A percentile compares a stretch with the other conserved stretches of the same genome.
These are phyloP conservation scores for Mortierella sp. DNA, from an alignment of 371 early-diverging fungal genomes.

Conservation along the genomic window DNA sequence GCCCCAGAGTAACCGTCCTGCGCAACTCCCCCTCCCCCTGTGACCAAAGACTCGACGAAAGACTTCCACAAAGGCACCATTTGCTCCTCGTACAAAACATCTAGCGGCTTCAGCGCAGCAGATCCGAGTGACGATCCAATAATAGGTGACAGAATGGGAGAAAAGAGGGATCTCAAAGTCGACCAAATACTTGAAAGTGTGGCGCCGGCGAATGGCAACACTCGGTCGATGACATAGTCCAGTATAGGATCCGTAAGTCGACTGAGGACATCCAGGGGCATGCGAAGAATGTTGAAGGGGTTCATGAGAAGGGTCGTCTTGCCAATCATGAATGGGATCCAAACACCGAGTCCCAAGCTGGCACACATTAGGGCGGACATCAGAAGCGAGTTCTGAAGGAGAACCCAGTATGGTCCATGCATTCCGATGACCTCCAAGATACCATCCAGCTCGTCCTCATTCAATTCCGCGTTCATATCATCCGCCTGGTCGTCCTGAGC, in stretches of 20 bases:
- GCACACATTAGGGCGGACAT: slow-evolving; percentile 81
- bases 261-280: slow-evolving; percentile 64
- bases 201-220: slow-evolving; percentile 42
- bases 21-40: neutral
- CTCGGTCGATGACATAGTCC: slow-evolving; percentile 64
- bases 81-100: slow-evolving; percentile 11
- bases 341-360: slow-evolving; percentile 79
- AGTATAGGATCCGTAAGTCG: slow-evolving; percentile 70
- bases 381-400: slow-evolving; percentile 84
- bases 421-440: slow-evolving; percentile 92
- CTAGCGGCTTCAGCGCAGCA: slow-evolving; percentile 17
- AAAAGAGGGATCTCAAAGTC: neutral
- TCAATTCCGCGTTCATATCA: slow-evolving; percentile 64
- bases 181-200: slow-evolving; percentile 8
- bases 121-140: slow-evolving; percentile 15
- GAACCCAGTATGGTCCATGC: slow-evolving; percentile 82
- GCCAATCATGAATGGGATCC: slow-evolving; percentile 86
- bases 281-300: slow-evolving; percentile 61
- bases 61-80: slow-evolving; percentile 29
- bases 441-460: slow-evolving; percentile 82
- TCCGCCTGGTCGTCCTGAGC: slow-evolving; percentile 20
- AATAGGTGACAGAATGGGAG: slow-evolving; percentile 1
- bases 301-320: slow-evolving; percentile 68
- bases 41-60: slow-evolving; percentile 11
- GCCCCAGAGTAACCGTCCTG: neutral